Evolutionary conservation across 768 basidiomycete genomes (phyloP).

Genomic region (Ramaria sp.): DNA sequence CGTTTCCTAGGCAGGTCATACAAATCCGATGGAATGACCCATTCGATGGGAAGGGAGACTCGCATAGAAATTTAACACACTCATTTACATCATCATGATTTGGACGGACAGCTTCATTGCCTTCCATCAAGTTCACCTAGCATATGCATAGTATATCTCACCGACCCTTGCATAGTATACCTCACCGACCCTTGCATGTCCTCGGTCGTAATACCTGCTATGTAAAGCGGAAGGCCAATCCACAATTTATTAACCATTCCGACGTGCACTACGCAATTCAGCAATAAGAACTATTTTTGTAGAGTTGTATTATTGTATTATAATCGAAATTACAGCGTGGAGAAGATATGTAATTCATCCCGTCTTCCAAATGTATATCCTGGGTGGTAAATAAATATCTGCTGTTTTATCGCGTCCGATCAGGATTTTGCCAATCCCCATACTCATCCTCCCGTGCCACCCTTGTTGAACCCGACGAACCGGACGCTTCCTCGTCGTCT

Average conservation of each 20-base stretch:
- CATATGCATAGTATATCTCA: background rate
- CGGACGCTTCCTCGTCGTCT: slow-evolving; percentile 22
- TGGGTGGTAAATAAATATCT: background rate
- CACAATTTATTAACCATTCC: background rate
- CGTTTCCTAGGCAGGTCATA: slow-evolving; percentile 11
- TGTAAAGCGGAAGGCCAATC: background rate
- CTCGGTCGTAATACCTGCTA: background rate
- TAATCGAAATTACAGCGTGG: background rate
- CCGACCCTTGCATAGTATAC: background rate
- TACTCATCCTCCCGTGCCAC: slow-evolving; percentile 23
- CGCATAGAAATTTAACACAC: background rate
- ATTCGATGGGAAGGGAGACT: background rate
- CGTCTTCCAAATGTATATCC: background rate
- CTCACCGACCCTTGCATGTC: background rate
- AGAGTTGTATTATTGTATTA: background rate
- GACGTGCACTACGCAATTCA: background rate
- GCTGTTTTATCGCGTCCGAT: slow-evolving; percentile 5
- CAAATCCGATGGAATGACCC: slow-evolving; percentile 15
- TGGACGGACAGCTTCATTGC: slow-evolving; percentile 3
- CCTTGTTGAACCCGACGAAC: slow-evolving; percentile 18
- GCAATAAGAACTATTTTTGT: background rate
- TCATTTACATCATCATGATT: background rate
- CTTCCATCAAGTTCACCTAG: background rate
- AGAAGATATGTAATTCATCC: background rate
- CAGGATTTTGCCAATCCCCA: slow-evolving; percentile 21